A percentile compares a stretch with the other conserved stretches of the same genome.
phyloP scores from a whole-genome alignment of 306 rosid species.

The Hippophae gyantsensis region DNA sequence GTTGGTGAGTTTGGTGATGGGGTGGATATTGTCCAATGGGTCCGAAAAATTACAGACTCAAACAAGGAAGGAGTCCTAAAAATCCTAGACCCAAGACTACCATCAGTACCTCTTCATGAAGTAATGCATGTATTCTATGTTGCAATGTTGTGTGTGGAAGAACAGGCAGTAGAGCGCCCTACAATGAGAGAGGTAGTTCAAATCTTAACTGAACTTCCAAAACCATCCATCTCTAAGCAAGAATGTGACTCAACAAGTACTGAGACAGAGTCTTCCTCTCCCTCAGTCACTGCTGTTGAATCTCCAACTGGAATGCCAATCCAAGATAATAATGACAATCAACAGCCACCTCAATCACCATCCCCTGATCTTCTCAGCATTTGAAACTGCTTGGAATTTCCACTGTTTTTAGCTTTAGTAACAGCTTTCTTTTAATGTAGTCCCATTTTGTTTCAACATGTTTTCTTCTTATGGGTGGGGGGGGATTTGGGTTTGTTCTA shows the following conservation, averaged over 20 bases:
- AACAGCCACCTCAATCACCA: constrained; percentile 41
- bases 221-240: constrained; percentile 39
- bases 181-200: constrained; percentile 94
- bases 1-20: constrained; percentile 85
- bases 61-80: constrained; percentile 50
- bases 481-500: constrained; percentile 28
- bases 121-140: constrained; percentile 74
- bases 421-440: constrained; percentile 5
- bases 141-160: constrained; percentile 74
- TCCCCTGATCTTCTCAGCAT: constrained; percentile 87
- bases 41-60: constrained; percentile 48
- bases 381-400: constrained; percentile 20
- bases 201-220: constrained; percentile 91
- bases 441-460: constrained; percentile 1
- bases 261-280: constrained; percentile 23
- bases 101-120: constrained; percentile 47
- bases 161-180: constrained; percentile 78
- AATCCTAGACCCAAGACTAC: constrained; percentile 52
- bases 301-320: constrained; percentile 20
- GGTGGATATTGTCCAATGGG: constrained; percentile 90
- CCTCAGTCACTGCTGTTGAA: constrained; percentile 22
- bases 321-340: constrained; percentile 33
- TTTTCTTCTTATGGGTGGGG: not conserved
- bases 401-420: constrained; percentile 14
- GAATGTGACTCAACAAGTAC: constrained; percentile 17